Conservation (phyloP, 345 rosid genomes). For the Conringia planisiliqua region DNA sequence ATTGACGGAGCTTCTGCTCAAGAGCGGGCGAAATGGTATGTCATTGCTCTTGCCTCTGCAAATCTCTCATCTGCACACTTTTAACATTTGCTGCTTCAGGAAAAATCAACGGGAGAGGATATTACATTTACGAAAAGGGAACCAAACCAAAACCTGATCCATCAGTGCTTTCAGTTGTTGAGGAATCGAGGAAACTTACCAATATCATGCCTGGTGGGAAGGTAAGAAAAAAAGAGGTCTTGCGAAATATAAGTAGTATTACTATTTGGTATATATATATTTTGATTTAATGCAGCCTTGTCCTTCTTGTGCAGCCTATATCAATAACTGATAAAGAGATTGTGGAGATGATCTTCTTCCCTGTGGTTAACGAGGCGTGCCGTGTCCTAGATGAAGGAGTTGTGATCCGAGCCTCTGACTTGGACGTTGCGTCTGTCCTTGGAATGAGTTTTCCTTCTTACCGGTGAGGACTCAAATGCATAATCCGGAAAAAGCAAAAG, state of each 20-base stretch:
- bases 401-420: constrained; percentile 82
- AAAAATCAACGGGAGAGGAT: constrained; percentile 85
- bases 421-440: constrained; percentile 84
- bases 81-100: constrained; percentile 41
- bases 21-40: constrained; percentile 81
- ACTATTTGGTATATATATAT: neutral
- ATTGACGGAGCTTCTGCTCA: constrained; percentile 61
- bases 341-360: constrained; percentile 86
- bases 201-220: constrained; percentile 90
- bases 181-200: constrained; percentile 62
- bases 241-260: neutral
- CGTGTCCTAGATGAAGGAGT: constrained; percentile 85
- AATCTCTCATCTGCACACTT: neutral
- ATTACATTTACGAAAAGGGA: constrained; percentile 77
- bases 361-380: constrained; percentile 88
- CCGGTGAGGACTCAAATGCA: constrained; percentile 48
- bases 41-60: neutral
- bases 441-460: constrained; percentile 99
- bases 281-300: neutral
- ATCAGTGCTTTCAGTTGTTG: constrained; percentile 62
- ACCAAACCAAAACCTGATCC: constrained; percentile 82
- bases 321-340: constrained; percentile 74
- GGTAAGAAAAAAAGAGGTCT: constrained; percentile 40
- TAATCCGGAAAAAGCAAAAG: neutral
- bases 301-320: constrained; percentile 54